Evolutionary conservation across 805 yeast genomes (phyloP), one percentile per base, ranked within the genome.

Genomic region (Zygotorulaspora chibaensis): DNA sequence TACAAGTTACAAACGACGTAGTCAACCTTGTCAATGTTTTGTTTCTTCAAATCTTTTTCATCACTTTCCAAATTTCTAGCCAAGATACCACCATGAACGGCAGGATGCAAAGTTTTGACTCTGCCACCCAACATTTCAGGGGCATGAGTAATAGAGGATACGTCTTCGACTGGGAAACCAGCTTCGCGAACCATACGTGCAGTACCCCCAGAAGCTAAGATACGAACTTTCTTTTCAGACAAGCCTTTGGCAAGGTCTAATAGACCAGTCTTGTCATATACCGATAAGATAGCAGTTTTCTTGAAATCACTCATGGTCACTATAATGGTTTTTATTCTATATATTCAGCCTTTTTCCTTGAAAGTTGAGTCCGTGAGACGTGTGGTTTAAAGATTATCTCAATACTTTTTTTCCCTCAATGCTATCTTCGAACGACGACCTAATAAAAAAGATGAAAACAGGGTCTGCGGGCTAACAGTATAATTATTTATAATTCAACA

Each of bases 91-190:
- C 96, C 99, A 68, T 93, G 99, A 51, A 93, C 96, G 26, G 98
- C 99, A 34, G 99, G 99, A 68, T 93, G 99, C 60, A 93, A 76
- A 49, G 99, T 93, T 75, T 93, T 93, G 59, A 93, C 99, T 72
- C 99, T 81, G 54, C 99, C 99, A 53, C 97, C 96, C 57, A 93
- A 77, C 96, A 93, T 93, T 71, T 93, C 99, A 43, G 99, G 99
- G 34, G 98, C 98, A 64, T 93, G 96, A 30, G 99, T 93, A 67
- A 93, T 88, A 48, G 93, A 67, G 34, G 95, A 83, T 34, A 93
- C 96, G 63, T 93, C 99, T 56, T 91, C 96, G 13, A 93, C 98
- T 37, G 96, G 91, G 81, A 93, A 91, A 10, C 98, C 98, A 46
- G 97, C 96, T 69, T 90, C 99, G 66, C 96, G 84, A 46, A 93